Evolutionary conservation across 1,284 basidiomycete genomes (phyloP).

Genomic region (Xerocomus minutiporus): DNA sequence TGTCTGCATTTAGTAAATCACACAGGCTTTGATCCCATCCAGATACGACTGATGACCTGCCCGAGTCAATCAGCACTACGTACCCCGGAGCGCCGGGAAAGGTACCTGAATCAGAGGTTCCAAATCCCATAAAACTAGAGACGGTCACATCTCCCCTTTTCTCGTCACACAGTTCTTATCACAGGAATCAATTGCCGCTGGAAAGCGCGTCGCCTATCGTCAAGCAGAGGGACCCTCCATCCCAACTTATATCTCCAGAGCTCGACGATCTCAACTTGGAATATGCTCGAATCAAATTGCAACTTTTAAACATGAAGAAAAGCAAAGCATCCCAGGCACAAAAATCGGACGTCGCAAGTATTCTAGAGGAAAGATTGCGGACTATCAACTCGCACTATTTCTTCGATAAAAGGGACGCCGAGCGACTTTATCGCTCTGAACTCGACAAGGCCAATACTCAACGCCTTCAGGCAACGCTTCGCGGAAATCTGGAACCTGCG

Average conservation of each 20-base stretch:
- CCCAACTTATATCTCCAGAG: conserved; percentile 33
- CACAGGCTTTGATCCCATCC: conserved; percentile 6
- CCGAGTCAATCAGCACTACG: conserved; percentile 3
- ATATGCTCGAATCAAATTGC: conserved; percentile 59
- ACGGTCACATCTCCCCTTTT: conserved; percentile 39
- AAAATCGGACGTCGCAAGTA: conserved; percentile 2
- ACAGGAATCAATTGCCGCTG: conserved; percentile 14
- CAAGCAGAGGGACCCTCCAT: conserved; percentile 16
- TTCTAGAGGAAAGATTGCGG: conserved; percentile 52
- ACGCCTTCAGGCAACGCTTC: conserved; percentile 53
- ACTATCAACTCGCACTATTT: conserved; percentile 66
- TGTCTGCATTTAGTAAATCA: neutral
- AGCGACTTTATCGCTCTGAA: conserved; percentile 54
- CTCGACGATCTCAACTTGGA: conserved; percentile 56
- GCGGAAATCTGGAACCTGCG: conserved; percentile 28
- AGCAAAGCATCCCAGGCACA: conserved; percentile 2
- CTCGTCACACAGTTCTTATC: conserved; percentile 23
- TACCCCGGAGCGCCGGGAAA: conserved; percentile 2
- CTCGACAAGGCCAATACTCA: conserved; percentile 50
- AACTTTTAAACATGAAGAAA: conserved; percentile 42
- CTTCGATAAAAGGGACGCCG: conserved; percentile 69
- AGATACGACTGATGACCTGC: conserved; percentile 6
- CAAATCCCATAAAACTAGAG: conserved; percentile 27
- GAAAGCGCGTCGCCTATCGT: conserved; percentile 13
- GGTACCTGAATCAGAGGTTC: conserved; percentile 1